Conservation (phyloP, 2,329 filamentous ascomycete species). For the Ascochyta koolunga region DNA sequence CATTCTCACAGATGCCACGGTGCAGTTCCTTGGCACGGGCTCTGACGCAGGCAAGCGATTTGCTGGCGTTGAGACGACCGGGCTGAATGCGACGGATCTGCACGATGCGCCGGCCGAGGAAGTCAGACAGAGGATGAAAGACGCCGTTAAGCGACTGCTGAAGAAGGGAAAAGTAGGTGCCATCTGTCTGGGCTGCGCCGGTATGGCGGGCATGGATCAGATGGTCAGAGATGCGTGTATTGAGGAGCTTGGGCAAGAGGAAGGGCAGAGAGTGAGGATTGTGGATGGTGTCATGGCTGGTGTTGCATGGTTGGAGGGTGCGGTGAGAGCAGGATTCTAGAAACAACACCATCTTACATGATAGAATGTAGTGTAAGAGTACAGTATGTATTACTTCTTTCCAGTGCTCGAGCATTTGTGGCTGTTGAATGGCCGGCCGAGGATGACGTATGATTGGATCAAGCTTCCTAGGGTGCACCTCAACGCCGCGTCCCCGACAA, state of each 20-base stretch:
- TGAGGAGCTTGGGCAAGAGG: slow-evolving; percentile 66
- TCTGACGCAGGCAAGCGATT: slow-evolving; percentile 60
- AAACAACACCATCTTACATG: neutral
- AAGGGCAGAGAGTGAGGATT: slow-evolving; percentile 67
- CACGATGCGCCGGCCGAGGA: slow-evolving; percentile 70
- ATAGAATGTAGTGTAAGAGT: neutral
- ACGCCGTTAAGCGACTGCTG: slow-evolving; percentile 72
- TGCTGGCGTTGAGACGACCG: slow-evolving; percentile 81
- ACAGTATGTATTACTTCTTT: neutral
- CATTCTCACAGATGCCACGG: slow-evolving; percentile 71
- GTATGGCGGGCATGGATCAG: slow-evolving; percentile 84
- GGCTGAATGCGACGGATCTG: slow-evolving; percentile 78
- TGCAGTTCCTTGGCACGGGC: slow-evolving; percentile 63
- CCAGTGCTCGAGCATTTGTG: neutral
- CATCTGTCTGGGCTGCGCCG: slow-evolving; percentile 86
- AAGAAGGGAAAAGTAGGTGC: slow-evolving; percentile 63
- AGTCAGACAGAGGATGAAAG: slow-evolving; percentile 69
- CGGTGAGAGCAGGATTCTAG: slow-evolving; percentile 46
- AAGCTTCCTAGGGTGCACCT: neutral
- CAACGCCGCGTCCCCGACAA: neutral
- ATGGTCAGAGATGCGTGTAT: slow-evolving; percentile 73
- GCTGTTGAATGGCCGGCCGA: neutral
- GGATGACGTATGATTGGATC: slow-evolving; percentile 9
- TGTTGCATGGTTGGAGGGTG: slow-evolving; percentile 65
- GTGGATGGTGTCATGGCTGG: slow-evolving; percentile 81